These are phyloP conservation scores for Amanita subjunquillea DNA, from an alignment of 768 basidiomycete genomes.

Conservation along the genomic window DNA sequence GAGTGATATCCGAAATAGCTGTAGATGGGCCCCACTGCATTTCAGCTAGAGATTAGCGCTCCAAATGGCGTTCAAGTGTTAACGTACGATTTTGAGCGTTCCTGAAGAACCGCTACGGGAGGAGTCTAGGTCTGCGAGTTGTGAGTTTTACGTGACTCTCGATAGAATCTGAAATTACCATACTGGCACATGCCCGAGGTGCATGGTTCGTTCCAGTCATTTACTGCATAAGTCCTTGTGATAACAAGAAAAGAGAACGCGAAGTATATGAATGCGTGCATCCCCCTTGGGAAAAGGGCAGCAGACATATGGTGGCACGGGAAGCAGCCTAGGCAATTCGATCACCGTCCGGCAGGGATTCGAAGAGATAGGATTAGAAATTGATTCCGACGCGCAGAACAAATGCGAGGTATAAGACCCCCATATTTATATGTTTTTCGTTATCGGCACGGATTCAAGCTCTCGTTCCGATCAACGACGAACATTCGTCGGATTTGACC, in stretches of 20 bases:
- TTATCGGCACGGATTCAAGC: not conserved
- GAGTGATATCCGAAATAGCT: slow-evolving; percentile 27
- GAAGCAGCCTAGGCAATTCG: not conserved
- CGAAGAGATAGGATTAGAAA: not conserved
- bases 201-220: slow-evolving; percentile 13
- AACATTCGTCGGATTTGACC: no score
- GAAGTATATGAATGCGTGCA: not conserved
- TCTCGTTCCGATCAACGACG: no score
- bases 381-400: not conserved
- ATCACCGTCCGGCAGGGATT: not conserved
- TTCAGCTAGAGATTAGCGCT: not conserved
- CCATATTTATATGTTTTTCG: not conserved
- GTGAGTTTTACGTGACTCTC: not conserved
- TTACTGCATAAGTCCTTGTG: slow-evolving; percentile 2
- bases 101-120: not conserved
- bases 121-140: slow-evolving; percentile 4
- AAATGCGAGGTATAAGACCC: no score
- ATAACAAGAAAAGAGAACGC: not conserved
- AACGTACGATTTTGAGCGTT: not conserved
- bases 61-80: not conserved
- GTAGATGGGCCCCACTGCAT: slow-evolving; percentile 13
- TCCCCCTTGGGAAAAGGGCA: not conserved
- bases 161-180: slow-evolving; percentile 2
- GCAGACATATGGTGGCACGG: not conserved
- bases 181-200: slow-evolving; percentile 9